A percentile compares a stretch with the other conserved stretches of the same genome.
Evolutionary conservation across 257 asterid species (phyloP).

Genomic region (Agastache rugosa): DNA sequence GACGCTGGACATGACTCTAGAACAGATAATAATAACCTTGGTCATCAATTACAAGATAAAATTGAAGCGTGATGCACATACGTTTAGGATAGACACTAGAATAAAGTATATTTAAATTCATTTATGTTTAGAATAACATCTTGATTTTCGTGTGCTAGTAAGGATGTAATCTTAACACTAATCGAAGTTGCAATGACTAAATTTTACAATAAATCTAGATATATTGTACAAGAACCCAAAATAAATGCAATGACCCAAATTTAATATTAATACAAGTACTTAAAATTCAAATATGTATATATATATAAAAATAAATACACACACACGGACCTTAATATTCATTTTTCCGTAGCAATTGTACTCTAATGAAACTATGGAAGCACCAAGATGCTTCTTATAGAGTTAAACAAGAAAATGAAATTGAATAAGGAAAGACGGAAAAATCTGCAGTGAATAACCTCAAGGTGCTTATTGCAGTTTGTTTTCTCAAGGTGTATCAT

Average conservation of each 20-base stretch:
- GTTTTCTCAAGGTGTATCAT: neutral
- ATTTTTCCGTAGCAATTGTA: no score
- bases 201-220: no score
- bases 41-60: neutral
- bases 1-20: neutral
- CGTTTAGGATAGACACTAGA: neutral
- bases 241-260: neutral
- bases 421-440: neutral
- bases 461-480: neutral
- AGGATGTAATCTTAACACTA: neutral
- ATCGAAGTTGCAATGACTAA: neutral
- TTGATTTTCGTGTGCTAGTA: neutral
- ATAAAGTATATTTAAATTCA: neutral
- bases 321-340: no score
- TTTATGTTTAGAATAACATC: neutral
- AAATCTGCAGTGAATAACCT: neutral
- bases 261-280: no score
- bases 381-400: no score
- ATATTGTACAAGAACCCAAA: neutral
- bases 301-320: no score
- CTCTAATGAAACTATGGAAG: neutral
- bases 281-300: no score
- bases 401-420: neutral
- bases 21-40: neutral
- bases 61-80: neutral